Evolutionary conservation across 2,329 filamentous ascomycete species (phyloP).

Genomic region (Alternaria sp.): DNA sequence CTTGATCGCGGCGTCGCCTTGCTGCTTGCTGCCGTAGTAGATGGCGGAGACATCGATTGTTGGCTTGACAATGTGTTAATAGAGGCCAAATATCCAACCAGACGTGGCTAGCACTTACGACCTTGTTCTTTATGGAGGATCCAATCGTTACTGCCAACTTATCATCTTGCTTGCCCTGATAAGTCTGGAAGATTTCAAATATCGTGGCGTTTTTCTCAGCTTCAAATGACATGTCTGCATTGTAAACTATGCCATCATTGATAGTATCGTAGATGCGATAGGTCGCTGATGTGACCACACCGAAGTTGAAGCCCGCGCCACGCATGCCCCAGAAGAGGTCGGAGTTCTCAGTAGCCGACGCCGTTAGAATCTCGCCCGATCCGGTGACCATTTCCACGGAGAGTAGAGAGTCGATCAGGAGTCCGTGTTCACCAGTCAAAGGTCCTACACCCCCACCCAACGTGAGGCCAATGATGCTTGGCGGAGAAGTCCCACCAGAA

Average conservation of each 20-base stretch:
- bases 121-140: neutral
- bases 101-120: neutral
- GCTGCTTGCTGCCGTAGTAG: conserved; percentile 1
- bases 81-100: neutral
- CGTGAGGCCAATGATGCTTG: conserved; percentile 62
- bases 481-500: neutral
- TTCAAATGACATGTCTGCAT: conserved; percentile 1
- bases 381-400: conserved; percentile 32
- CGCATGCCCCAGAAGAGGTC: conserved; percentile 48
- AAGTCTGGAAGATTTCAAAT: neutral
- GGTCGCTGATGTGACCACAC: conserved; percentile 28
- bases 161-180: neutral
- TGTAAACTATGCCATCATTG: conserved; percentile 12
- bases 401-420: conserved; percentile 16
- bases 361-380: conserved; percentile 35
- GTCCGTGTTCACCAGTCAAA: conserved; percentile 54
- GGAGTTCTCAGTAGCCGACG: conserved; percentile 31
- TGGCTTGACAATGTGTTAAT: neutral
- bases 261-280: conserved; percentile 25
- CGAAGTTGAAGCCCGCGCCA: conserved; percentile 47
- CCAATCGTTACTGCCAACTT: neutral
- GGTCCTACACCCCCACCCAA: conserved; percentile 63
- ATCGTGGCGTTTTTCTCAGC: neutral
- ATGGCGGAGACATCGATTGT: neutral
- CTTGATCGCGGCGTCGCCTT: neutral